Conservation (phyloP, 2,329 filamentous ascomycete genomes). For the Capronia americana region DNA sequence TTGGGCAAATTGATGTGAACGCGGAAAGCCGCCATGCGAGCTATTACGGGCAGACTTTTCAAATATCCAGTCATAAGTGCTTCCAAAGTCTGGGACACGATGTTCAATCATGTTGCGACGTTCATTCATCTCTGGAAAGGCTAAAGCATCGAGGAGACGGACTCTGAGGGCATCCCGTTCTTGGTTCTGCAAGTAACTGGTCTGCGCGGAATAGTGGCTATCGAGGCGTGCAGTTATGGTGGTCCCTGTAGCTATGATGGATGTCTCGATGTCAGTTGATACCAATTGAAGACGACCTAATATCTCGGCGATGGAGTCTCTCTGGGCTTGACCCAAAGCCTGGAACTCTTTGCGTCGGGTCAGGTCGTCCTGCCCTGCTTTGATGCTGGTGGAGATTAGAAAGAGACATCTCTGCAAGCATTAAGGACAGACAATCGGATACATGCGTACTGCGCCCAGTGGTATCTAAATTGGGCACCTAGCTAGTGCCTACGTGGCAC, state of each 20-base stretch:
- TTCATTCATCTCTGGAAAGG: constrained; percentile 26
- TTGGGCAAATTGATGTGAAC: constrained; percentile 8
- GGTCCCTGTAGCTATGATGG: constrained; percentile 13
- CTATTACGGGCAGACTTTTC: neutral
- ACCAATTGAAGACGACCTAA: neutral
- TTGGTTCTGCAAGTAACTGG: neutral
- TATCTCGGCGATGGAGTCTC: constrained; percentile 6
- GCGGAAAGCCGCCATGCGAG: neutral
- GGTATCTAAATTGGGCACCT: neutral
- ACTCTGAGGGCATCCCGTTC: neutral
- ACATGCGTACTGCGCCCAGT: neutral
- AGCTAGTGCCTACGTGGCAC: neutral
- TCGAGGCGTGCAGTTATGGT: neutral
- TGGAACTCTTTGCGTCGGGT: constrained; percentile 9
- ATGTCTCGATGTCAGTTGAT: constrained; percentile 2
- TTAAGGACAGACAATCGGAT: neutral
- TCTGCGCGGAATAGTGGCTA: neutral
- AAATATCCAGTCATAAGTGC: constrained; percentile 25
- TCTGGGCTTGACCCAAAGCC: constrained; percentile 12
- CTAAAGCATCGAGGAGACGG: constrained; percentile 23
- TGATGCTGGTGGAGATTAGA: neutral
- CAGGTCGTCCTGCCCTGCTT: constrained; percentile 5
- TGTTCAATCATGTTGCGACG: constrained; percentile 27
- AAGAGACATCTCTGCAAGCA: neutral
- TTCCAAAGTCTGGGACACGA: constrained; percentile 19